These are phyloP conservation scores for Teunomyces barrocoloradensis DNA, from an alignment of 805 yeast genomes.

Conservation along the genomic window DNA sequence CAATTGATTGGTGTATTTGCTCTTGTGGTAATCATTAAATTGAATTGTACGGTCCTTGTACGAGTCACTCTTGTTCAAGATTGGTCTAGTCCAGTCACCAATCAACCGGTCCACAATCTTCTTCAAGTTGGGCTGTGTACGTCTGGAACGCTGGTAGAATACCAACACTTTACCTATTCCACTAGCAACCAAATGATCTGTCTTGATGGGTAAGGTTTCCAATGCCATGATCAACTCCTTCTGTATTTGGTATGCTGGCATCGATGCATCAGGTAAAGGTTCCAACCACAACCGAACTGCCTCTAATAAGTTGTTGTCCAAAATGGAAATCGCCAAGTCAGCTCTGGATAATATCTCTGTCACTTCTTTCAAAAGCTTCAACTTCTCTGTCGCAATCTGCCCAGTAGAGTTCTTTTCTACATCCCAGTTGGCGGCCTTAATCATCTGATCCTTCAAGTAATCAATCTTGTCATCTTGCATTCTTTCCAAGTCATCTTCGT, in stretches of 20 bases:
- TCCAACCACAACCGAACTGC: conserved; percentile 96
- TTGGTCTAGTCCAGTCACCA: conserved; percentile 98
- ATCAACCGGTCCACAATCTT: conserved; percentile 86
- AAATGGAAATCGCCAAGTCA: conserved; percentile 83
- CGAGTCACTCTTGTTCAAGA: conserved; percentile 91
- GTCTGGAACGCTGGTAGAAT: conserved; percentile 87
- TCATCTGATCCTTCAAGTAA: conserved; percentile 82
- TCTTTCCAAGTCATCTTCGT: conserved; percentile 91
- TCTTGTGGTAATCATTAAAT: conserved; percentile 65
- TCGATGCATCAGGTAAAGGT: conserved; percentile 95
- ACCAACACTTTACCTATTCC: conserved; percentile 92
- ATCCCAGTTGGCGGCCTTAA: conserved; percentile 77
- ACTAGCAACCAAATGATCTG: conserved; percentile 90
- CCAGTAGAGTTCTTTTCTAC: conserved; percentile 59
- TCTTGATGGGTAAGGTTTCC: conserved; percentile 81
- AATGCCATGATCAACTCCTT: conserved; percentile 77
- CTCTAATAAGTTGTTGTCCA: conserved; percentile 90
- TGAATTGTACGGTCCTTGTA: conserved; percentile 82
- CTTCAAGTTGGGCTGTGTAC: conserved; percentile 84
- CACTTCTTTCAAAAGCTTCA: conserved; percentile 78
- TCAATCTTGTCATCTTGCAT: conserved; percentile 91
- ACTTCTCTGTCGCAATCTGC: conserved; percentile 70
- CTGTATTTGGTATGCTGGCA: conserved; percentile 97
- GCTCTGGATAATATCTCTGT: conserved; percentile 73
- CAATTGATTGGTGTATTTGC: conserved; percentile 45